A percentile compares a stretch with the other conserved stretches of the same genome.
Evolutionary conservation across 1,139 yeast genomes (phyloP).

Genomic region (Blastobotrys apis): DNA sequence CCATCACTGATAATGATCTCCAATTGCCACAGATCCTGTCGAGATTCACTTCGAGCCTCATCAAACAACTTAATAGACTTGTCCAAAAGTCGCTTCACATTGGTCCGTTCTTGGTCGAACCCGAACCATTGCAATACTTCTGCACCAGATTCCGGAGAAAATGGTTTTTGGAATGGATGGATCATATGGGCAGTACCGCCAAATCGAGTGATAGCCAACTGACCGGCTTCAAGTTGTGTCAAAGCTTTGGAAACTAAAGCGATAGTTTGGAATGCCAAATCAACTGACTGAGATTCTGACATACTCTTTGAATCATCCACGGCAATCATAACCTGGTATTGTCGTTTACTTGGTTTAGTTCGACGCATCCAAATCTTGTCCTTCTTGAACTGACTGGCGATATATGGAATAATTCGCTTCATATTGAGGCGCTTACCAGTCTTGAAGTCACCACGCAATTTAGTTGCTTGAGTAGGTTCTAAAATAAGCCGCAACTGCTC

Average conservation of each 20-base stretch:
- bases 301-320: slow-evolving; percentile 96
- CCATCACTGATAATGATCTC: slow-evolving; percentile 94
- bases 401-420: slow-evolving; percentile 96
- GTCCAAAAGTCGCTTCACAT: slow-evolving; percentile 67
- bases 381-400: slow-evolving; percentile 95
- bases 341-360: slow-evolving; percentile 95
- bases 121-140: slow-evolving; percentile 83
- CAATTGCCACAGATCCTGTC: slow-evolving; percentile 79
- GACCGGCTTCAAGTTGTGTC: slow-evolving; percentile 92
- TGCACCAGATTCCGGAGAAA: slow-evolving; percentile 79
- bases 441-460: slow-evolving; percentile 90
- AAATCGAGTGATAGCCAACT: slow-evolving; percentile 82
- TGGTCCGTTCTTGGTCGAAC: slow-evolving; percentile 84
- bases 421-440: slow-evolving; percentile 96
- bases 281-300: slow-evolving; percentile 84
- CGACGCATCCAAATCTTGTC: slow-evolving; percentile 98
- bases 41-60: slow-evolving; percentile 46
- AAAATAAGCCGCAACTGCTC: slow-evolving; percentile 90
- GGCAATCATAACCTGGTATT: slow-evolving; percentile 95
- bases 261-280: slow-evolving; percentile 89
- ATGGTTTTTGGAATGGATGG: slow-evolving; percentile 85
- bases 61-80: slow-evolving; percentile 73
- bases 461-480: slow-evolving; percentile 94
- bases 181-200: slow-evolving; percentile 83
- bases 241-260: slow-evolving; percentile 92